These are phyloP conservation scores for Leccinum sublutescens DNA, from an alignment of 768 basidiomycete genomes.

Conservation along the genomic window DNA sequence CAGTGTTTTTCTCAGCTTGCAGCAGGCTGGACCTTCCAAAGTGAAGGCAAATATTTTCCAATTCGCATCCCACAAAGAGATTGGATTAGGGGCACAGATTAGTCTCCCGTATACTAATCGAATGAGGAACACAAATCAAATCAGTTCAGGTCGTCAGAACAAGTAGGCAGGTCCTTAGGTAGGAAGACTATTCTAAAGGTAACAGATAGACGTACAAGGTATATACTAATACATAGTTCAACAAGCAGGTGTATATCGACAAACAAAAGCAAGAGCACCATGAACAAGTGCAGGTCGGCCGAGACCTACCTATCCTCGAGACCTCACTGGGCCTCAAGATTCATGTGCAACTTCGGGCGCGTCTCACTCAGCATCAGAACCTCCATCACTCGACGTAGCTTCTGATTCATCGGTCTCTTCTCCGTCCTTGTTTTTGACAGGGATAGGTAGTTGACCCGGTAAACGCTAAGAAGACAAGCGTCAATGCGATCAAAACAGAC, in stretches of 20 bases:
- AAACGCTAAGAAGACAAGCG: conserved; percentile 21
- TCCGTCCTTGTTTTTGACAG: conserved; percentile 20
- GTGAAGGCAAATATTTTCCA: too few relatives aligned
- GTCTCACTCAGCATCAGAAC: conserved; percentile 7
- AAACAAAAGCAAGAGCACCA: background rate
- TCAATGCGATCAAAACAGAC: background rate
- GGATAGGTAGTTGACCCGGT: conserved; percentile 21
- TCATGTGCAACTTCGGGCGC: background rate
- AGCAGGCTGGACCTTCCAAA: too few relatives aligned
- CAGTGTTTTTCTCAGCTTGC: too few relatives aligned
- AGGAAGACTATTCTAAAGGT: too few relatives aligned
- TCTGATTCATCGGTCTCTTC: conserved; percentile 6
- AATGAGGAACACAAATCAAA: too few relatives aligned
- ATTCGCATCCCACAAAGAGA: too few relatives aligned
- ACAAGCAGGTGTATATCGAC: background rate
- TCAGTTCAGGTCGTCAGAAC: too few relatives aligned
- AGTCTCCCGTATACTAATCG: too few relatives aligned
- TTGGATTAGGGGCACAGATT: too few relatives aligned
- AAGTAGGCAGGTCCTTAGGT: too few relatives aligned
- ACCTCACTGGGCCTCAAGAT: too few relatives aligned
- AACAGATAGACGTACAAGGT: too few relatives aligned
- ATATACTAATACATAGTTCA: background rate
- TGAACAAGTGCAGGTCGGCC: background rate
- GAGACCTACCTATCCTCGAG: background rate
- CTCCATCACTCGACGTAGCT: background rate